Conservation (phyloP, 2,329 filamentous ascomycete genomes). For the Setomelanomma holmii region DNA sequence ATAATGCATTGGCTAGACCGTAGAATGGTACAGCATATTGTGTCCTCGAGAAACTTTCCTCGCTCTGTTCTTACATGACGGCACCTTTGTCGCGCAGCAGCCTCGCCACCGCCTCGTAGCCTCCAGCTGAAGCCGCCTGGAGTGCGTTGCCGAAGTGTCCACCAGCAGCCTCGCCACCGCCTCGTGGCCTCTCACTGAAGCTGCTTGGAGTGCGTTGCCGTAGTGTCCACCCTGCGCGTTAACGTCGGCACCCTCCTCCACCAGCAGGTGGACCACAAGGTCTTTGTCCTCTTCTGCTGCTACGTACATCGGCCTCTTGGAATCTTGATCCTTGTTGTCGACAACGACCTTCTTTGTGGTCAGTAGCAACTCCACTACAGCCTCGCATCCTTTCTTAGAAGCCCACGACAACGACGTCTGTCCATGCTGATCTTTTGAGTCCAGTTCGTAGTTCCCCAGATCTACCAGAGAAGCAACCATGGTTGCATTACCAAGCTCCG, state of each 20-base stretch:
- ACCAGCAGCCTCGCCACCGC: conserved; percentile 2
- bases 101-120: not conserved
- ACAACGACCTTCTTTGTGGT: not conserved
- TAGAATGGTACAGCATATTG: no score
- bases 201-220: conserved; percentile 10
- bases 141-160: not conserved
- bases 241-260: conserved; percentile 2
- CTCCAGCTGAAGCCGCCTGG: not conserved
- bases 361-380: conserved; percentile 7
- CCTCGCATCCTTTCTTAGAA: conserved; percentile 6
- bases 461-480: conserved; percentile 25
- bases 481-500: conserved; percentile 23
- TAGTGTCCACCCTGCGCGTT: not conserved
- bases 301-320: conserved; percentile 6
- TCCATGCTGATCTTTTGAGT: conserved; percentile 9
- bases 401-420: conserved; percentile 13
- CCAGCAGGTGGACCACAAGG: not conserved
- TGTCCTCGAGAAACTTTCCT: no score
- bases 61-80: not conserved
- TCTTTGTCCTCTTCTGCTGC: conserved; percentile 6
- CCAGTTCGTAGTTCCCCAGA: conserved; percentile 18
- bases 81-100: conserved; percentile 3
- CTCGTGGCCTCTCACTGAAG: not conserved
- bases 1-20: no score
- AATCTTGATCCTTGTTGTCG: conserved; percentile 7